Conservation (phyloP, 2,329 filamentous ascomycete genomes). For the Xylariaceae sp. region DNA sequence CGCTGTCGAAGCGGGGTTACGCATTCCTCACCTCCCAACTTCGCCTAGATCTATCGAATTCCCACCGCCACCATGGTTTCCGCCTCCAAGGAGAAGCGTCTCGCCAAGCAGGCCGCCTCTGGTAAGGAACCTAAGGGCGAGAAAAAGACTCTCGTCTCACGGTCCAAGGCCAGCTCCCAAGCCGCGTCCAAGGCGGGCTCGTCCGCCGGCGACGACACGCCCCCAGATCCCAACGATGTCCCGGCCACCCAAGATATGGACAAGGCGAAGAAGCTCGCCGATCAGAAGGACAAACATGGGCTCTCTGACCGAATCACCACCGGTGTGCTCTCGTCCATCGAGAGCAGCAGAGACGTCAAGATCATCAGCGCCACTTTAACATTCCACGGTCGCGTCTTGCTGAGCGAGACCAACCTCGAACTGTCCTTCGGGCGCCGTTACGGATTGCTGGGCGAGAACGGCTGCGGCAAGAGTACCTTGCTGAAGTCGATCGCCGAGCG, state of each 20-base stretch:
- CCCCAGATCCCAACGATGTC: slow-evolving; percentile 57
- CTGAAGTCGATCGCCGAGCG: slow-evolving; percentile 89
- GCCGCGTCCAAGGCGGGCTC: slow-evolving; percentile 55
- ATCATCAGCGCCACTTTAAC: slow-evolving; percentile 89
- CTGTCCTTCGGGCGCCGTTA: slow-evolving; percentile 89
- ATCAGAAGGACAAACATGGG: slow-evolving; percentile 94
- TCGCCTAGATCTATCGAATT: too few species aligned
- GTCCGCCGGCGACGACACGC: slow-evolving; percentile 60
- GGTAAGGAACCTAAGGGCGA: slow-evolving; percentile 70
- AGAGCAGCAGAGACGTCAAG: slow-evolving; percentile 88
- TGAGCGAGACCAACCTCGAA: slow-evolving; percentile 90
- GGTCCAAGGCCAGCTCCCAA: slow-evolving; percentile 61
- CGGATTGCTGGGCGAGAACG: slow-evolving; percentile 95
- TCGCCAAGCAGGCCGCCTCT: slow-evolving; percentile 63
- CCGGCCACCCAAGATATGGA: slow-evolving; percentile 63
- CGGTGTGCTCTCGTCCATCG: slow-evolving; percentile 82
- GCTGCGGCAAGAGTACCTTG: slow-evolving; percentile 96
- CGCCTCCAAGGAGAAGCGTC: slow-evolving; percentile 63
- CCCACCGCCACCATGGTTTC: slow-evolving; percentile 52
- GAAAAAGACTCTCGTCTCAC: slow-evolving; percentile 67
- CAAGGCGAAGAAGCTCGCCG: slow-evolving; percentile 76
- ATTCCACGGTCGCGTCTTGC: slow-evolving; percentile 95
- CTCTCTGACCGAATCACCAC: slow-evolving; percentile 97
- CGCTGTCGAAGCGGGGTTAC: too few species aligned
- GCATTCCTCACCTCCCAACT: too few species aligned